Percentiles rank a stretch among this genome's conserved stretches.
Conservation (phyloP, 2,329 filamentous ascomycete genomes). For the Sporothrix curviconia region DNA sequence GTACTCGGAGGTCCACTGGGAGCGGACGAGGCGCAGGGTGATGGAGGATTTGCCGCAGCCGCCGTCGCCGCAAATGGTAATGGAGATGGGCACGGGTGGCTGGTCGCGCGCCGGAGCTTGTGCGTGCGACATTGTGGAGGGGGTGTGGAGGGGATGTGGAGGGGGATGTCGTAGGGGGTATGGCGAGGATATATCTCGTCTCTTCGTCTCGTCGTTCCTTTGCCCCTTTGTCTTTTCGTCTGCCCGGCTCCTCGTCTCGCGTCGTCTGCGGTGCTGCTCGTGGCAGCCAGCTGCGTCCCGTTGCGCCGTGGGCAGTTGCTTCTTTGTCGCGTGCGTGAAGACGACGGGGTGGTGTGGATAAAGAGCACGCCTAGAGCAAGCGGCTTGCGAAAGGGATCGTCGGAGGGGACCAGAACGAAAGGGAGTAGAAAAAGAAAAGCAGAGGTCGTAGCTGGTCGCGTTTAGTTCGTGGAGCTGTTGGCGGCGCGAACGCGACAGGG, state of each 20-base stretch:
- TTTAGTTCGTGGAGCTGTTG: background rate
- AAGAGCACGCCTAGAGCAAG: constrained; percentile 1
- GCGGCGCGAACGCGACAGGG: background rate
- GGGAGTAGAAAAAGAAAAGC: background rate
- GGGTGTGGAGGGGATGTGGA: too few species aligned
- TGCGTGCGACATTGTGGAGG: constrained; percentile 15
- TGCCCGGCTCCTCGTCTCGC: too few species aligned
- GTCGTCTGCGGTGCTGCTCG: background rate
- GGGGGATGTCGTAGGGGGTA: too few species aligned
- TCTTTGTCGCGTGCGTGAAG: background rate
- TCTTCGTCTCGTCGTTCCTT: too few species aligned
- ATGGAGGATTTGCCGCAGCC: constrained; percentile 82
- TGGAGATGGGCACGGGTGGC: constrained; percentile 54
- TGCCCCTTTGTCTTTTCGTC: too few species aligned
- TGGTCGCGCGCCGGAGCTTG: constrained; percentile 23
- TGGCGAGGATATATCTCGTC: too few species aligned
- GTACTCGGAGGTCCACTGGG: constrained; percentile 78
- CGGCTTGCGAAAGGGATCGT: background rate
- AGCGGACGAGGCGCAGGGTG: constrained; percentile 73
- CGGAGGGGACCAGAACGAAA: background rate
- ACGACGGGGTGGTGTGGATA: background rate
- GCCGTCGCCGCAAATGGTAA: constrained; percentile 81
- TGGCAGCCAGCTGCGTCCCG: constrained; percentile 8
- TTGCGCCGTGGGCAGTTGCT: background rate
- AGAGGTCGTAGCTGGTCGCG: background rate